These are phyloP conservation scores for Phytophthora megakarya DNA, from an alignment of 352 stramenopile species.

Conservation along the genomic window DNA sequence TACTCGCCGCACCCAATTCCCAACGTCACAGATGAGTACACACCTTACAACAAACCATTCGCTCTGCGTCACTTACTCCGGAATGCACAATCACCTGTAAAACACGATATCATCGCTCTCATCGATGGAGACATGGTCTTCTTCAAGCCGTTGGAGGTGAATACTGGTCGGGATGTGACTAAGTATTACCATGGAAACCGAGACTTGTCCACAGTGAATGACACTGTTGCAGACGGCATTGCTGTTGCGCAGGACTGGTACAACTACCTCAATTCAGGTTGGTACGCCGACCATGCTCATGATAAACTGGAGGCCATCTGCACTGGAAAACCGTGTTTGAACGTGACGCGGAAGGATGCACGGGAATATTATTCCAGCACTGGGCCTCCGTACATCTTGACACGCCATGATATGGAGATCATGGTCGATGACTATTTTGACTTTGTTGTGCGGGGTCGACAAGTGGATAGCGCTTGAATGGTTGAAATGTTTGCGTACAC, in stretches of 20 bases:
- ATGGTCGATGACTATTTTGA: slow-evolving; percentile 63
- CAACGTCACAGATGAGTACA: slow-evolving; percentile 50
- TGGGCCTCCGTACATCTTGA: slow-evolving; percentile 68
- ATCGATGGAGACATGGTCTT: slow-evolving; percentile 53
- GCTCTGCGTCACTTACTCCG: slow-evolving; percentile 54
- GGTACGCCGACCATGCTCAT: slow-evolving; percentile 33
- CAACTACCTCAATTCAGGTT: slow-evolving; percentile 46
- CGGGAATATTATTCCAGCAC: slow-evolving; percentile 52
- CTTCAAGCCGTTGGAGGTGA: slow-evolving; percentile 46
- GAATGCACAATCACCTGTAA: slow-evolving; percentile 47
- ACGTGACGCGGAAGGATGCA: slow-evolving; percentile 40
- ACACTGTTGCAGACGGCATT: slow-evolving; percentile 45
- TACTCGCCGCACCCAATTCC: slow-evolving; percentile 48
- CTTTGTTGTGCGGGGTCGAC: slow-evolving; percentile 48
- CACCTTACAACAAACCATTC: slow-evolving; percentile 64
- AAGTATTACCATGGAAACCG: slow-evolving; percentile 50
- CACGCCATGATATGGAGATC: slow-evolving; percentile 42
- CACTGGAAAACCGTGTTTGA: slow-evolving; percentile 33
- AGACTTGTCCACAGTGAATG: slow-evolving; percentile 37
- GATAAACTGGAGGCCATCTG: slow-evolving; percentile 47
- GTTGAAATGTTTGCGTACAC: slow-evolving; percentile 65
- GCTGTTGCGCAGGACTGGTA: slow-evolving; percentile 58
- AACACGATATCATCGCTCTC: slow-evolving; percentile 42
- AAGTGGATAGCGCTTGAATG: slow-evolving; percentile 51
- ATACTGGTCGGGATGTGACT: slow-evolving; percentile 44